A percentile compares a stretch with the other conserved stretches of the same genome.
Conservation (phyloP, 140 eudicot genomes). For the Oenanthe javanica region DNA sequence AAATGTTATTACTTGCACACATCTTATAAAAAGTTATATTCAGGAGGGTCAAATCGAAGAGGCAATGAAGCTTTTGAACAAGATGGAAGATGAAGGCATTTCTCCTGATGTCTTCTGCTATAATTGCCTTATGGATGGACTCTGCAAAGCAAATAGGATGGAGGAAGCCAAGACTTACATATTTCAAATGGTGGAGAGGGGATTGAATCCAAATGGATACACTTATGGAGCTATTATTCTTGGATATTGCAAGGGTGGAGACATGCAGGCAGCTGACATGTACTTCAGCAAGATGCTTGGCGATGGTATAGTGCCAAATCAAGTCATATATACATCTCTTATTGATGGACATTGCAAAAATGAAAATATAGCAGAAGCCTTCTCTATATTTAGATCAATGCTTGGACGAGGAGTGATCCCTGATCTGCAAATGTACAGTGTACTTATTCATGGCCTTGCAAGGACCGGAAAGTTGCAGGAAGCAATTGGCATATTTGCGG, state of each 20-base stretch:
- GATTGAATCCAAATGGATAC: constrained; percentile 56
- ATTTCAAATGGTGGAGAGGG: constrained; percentile 45
- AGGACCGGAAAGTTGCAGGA: constrained; percentile 55
- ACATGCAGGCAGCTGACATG: constrained; percentile 53
- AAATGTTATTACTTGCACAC: constrained; percentile 33
- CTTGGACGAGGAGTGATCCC: constrained; percentile 48
- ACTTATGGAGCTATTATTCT: constrained; percentile 65
- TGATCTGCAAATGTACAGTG: constrained; percentile 50
- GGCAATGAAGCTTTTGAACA: constrained; percentile 36
- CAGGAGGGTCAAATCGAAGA: constrained; percentile 43
- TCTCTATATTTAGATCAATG: constrained; percentile 44
- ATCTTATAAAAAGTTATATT: constrained; percentile 35
- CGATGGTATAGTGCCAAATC: constrained; percentile 52
- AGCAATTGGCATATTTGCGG: constrained; percentile 43
- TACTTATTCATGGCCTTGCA: constrained; percentile 57
- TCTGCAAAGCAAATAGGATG: constrained; percentile 47
- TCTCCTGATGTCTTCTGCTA: constrained; percentile 76
- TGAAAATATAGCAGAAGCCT: constrained; percentile 52
- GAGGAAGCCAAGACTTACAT: constrained; percentile 43
- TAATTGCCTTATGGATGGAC: constrained; percentile 67
- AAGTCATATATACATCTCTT: constrained; percentile 44
- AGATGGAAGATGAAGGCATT: constrained; percentile 56
- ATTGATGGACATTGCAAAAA: constrained; percentile 74
- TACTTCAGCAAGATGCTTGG: constrained; percentile 60
- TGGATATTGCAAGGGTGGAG: constrained; percentile 45